Base-by-base conservation (phyloP, 257 asterid species). In the Fraxinus americana region DNA sequence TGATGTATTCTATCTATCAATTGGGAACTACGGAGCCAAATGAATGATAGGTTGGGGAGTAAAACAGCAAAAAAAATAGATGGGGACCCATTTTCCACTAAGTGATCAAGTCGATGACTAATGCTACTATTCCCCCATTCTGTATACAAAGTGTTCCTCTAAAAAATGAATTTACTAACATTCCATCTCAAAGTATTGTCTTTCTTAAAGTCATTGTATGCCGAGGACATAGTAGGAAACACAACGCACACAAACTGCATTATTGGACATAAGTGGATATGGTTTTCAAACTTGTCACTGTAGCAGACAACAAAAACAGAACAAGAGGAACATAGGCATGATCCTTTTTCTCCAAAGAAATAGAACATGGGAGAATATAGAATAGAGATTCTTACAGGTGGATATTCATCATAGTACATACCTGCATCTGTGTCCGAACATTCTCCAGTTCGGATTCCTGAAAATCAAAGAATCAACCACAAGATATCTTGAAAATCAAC, bases 401-500 rank as follows among this genome's bases (percentile, higher is more conserved):
- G 13, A 41, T 13, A 71, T 16, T 21, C 21, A 32, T 45, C 39
- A 29, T 8, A 34, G 73, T 27, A 74, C 77, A 71, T 72, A 93
- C 98, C 97, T 94, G 97, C 63, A 92, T 87, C 83, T 94, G 97
- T 16, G 97, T 94, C 78, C 96, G 89, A 77, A 92, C 86, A 72
- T 86, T 94, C 89, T 94, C 97, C 67, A 94, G 91, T 77, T 92
- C 97, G 21, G 97, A 88, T 91, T 92, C 97, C 98, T 94, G 92
- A 66, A 82, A 82, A 81, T 57, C 25, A 35, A 59, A 70, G 73
- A 76, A 71, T 23, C 65, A 71, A 54, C n/a, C 35, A 39, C 29
- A 9, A 36, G 74, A 50, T 65, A 77, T 50, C n/a, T 50, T 50
- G n/a, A 38, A 48, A 17, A 61, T 76, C 69, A 43, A 70, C 48